phyloP scores from a whole-genome alignment of 106 monocot genomes.

The Alisma plantagoaquatica region DNA sequence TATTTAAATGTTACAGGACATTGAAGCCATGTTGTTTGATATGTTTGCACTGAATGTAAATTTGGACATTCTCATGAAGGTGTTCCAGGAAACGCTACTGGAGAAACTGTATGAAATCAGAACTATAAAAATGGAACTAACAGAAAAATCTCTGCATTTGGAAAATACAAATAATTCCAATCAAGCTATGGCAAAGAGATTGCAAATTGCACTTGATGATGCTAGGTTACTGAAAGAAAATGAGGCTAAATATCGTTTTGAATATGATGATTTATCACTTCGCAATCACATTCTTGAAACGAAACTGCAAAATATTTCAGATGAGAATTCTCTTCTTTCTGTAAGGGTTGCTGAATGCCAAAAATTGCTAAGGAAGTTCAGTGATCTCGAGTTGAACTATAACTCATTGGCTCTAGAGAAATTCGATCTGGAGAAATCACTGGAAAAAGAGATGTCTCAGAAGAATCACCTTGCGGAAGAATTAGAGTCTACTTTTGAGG shows the following conservation, averaged over 20 bases:
- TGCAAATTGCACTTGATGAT: conserved; percentile 35
- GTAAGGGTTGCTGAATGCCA: conserved; percentile 42
- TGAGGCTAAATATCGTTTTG: conserved; percentile 32
- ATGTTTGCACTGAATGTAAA: conserved; percentile 29
- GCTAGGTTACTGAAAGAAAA: conserved; percentile 26
- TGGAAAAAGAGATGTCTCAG: not conserved
- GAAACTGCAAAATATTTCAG: conserved; percentile 33
- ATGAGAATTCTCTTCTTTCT: conserved; percentile 41
- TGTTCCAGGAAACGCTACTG: conserved; percentile 52
- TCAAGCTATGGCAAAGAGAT: conserved; percentile 27
- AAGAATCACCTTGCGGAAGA: too few relatives aligned
- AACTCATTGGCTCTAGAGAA: conserved; percentile 44
- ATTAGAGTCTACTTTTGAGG: not conserved
- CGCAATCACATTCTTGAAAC: conserved; percentile 46
- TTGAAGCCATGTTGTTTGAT: conserved; percentile 52
- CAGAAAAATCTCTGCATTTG: conserved; percentile 37
- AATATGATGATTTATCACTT: conserved; percentile 43
- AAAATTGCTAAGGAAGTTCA: conserved; percentile 21
- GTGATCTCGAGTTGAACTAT: conserved; percentile 31
- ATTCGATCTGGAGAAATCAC: conserved; percentile 31
- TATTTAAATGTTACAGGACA: too few relatives aligned
- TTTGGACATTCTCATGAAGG: conserved; percentile 41
- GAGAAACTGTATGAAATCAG: conserved; percentile 22
- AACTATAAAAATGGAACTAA: conserved; percentile 27
- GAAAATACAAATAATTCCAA: conserved; percentile 29